A percentile compares a stretch with the other conserved stretches of the same genome.
phyloP scores from a whole-genome alignment of 805 yeast species.

The Jamesozyma gamospora region DNA sequence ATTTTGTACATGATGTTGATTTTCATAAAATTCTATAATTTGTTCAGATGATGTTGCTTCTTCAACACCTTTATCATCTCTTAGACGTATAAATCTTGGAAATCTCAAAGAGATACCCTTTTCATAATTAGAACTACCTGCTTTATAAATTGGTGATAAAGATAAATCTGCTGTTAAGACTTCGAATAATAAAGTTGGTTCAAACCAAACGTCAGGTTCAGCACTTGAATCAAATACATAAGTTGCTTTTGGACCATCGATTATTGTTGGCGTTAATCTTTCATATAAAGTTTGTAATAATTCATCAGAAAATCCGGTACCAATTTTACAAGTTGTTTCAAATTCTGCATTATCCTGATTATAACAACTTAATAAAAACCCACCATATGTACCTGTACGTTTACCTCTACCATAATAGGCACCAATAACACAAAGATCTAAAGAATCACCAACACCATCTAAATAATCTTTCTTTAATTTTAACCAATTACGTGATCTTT shows the following conservation, averaged over 20 bases:
- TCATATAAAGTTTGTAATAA: slow-evolving; percentile 51
- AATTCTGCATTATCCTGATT: slow-evolving; percentile 86
- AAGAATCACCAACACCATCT: slow-evolving; percentile 91
- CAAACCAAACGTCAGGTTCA: slow-evolving; percentile 90
- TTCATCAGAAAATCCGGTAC: slow-evolving; percentile 93
- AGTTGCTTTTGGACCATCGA: slow-evolving; percentile 53
- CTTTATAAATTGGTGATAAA: slow-evolving; percentile 79
- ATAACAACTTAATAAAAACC: slow-evolving; percentile 82
- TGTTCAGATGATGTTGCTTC: slow-evolving; percentile 84
- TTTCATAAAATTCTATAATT: slow-evolving; percentile 70
- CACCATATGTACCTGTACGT: slow-evolving; percentile 92
- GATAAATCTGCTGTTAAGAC: slow-evolving; percentile 87
- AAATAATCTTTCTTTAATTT: slow-evolving; percentile 91
- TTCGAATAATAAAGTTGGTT: slow-evolving; percentile 76
- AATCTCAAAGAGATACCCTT: slow-evolving; percentile 82
- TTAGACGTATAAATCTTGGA: slow-evolving; percentile 71
- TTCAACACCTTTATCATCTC: slow-evolving; percentile 80
- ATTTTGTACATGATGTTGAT: slow-evolving; percentile 41
- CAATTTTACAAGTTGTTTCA: slow-evolving; percentile 93
- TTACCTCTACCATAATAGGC: slow-evolving; percentile 92
- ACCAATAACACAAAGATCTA: slow-evolving; percentile 88
- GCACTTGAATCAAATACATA: slow-evolving; percentile 63
- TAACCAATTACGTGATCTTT: slow-evolving; percentile 90
- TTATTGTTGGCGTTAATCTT: slow-evolving; percentile 57
- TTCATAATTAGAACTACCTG: slow-evolving; percentile 62